Conservation (phyloP, 2,329 filamentous ascomycete genomes). For the Fusarium metavorans region DNA sequence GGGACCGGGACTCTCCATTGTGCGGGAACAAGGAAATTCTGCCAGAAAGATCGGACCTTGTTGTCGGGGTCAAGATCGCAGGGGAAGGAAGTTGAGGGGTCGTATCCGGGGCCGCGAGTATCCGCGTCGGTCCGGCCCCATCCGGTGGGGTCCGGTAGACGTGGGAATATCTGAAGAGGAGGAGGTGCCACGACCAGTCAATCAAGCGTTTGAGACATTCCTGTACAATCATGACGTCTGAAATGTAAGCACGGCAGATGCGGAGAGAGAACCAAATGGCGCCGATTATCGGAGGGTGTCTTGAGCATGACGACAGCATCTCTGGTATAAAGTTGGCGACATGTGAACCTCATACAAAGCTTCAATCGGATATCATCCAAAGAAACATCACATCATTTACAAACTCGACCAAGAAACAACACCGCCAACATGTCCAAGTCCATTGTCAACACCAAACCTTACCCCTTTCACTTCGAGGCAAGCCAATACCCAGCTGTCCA, state of each 20-base stretch:
- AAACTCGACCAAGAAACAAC: neutral
- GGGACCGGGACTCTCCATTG: slow-evolving; percentile 19
- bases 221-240: neutral
- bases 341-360: neutral
- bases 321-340: slow-evolving; percentile 8
- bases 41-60: neutral
- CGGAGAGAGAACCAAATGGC: neutral
- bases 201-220: neutral
- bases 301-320: neutral
- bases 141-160: neutral
- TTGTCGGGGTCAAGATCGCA: neutral
- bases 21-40: neutral
- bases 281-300: neutral
- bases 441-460: slow-evolving; percentile 14
- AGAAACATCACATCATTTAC: neutral
- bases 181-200: neutral
- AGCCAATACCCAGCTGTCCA: slow-evolving; percentile 11
- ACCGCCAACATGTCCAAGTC: slow-evolving; percentile 26
- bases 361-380: neutral
- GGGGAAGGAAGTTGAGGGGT: neutral
- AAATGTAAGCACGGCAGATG: neutral
- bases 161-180: neutral
- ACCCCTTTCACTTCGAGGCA: slow-evolving; percentile 22
- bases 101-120: slow-evolving; percentile 4
- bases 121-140: slow-evolving; percentile 20